Evolutionary conservation across 2,329 filamentous ascomycete genomes (phyloP).

Genomic region (Madurella fahalii): DNA sequence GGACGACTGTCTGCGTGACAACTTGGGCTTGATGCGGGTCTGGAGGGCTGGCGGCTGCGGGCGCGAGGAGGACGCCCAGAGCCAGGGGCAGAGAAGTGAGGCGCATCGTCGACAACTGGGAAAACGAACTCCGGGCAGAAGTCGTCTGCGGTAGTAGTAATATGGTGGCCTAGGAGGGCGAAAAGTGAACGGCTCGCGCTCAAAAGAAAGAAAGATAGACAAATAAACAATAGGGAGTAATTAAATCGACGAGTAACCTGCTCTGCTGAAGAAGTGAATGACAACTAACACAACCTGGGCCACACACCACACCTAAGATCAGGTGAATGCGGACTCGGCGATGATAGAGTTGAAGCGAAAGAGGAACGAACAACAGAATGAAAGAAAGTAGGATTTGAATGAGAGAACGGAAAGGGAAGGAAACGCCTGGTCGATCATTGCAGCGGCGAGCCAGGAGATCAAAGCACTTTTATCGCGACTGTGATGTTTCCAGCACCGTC

Average conservation of each 20-base stretch:
- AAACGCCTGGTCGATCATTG: constrained; percentile 13
- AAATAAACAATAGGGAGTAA: constrained; percentile 7
- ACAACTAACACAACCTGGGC: constrained; percentile 12
- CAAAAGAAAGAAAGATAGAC: neutral
- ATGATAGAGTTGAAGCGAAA: constrained; percentile 3
- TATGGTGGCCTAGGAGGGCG: no score
- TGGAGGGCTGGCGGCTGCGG: neutral
- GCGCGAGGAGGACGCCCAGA: neutral
- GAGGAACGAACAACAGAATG: neutral
- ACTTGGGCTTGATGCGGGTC: neutral
- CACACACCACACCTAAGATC: constrained; percentile 1
- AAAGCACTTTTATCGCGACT: constrained; percentile 5
- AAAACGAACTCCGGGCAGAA: no score
- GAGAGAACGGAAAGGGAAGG: neutral
- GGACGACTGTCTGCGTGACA: neutral
- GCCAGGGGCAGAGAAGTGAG: neutral
- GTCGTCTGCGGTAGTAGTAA: no score
- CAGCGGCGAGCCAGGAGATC: constrained; percentile 7
- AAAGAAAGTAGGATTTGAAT: neutral
- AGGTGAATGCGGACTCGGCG: constrained; percentile 1
- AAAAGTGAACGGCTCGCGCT: neutral
- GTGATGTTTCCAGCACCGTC: constrained; percentile 8
- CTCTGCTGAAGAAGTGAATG: constrained; percentile 16
- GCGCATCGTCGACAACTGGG: neutral
- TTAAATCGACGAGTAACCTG: constrained; percentile 8